Conservation (phyloP, 176 grass and related monocot species). For the Aegilops bicornis region DNA sequence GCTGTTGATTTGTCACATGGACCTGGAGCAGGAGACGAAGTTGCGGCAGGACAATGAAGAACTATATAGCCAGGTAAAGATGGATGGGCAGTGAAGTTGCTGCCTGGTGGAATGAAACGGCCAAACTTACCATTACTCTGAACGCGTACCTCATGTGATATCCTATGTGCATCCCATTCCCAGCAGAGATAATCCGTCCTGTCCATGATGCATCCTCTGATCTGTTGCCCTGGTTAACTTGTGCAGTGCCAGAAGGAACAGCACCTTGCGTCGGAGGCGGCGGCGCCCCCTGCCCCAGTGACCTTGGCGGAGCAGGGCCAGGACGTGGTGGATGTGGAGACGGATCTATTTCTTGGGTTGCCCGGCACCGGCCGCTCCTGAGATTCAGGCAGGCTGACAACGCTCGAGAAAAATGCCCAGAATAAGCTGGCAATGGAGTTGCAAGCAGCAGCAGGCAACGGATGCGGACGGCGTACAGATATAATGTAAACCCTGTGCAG, state of each 20-base stretch:
- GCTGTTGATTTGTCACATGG: not conserved
- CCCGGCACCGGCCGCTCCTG: constrained; percentile 33
- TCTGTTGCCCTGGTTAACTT: not conserved
- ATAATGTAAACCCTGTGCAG: constrained; percentile 19
- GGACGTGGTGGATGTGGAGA: constrained; percentile 54
- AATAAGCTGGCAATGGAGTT: not conserved
- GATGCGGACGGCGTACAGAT: constrained; percentile 9
- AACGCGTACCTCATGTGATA: constrained; percentile 11
- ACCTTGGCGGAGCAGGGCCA: not conserved
- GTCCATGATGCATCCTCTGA: not conserved
- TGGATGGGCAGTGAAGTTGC: not conserved
- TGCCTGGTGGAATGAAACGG: not conserved
- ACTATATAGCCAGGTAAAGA: constrained; percentile 47
- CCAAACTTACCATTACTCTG: not conserved
- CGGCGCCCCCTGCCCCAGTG: not conserved
- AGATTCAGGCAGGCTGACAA: not conserved
- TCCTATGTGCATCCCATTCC: constrained; percentile 32
- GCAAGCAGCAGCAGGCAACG: not conserved
- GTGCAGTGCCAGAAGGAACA: constrained; percentile 41
- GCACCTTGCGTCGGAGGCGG: not conserved
- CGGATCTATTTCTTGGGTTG: constrained; percentile 63
- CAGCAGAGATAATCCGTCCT: not conserved
- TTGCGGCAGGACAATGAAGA: constrained; percentile 50
- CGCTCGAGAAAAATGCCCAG: not conserved
- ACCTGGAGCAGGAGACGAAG: constrained; percentile 41